A percentile compares a stretch with the other conserved stretches of the same genome.
Evolutionary conservation across 129 eudicot genomes (phyloP).

Genomic region (Chrysanthemum makinoi): DNA sequence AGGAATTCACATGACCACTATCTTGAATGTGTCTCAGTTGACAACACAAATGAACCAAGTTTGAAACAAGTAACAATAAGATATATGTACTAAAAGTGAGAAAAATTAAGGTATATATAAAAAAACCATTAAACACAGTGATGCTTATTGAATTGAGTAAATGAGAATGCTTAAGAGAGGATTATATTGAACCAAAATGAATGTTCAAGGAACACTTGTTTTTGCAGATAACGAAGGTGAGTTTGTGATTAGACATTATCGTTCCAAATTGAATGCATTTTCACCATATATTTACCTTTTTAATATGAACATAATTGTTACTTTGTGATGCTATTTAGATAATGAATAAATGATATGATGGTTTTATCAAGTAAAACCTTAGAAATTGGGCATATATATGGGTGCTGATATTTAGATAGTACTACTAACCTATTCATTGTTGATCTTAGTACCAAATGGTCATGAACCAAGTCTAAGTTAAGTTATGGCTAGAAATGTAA

Average conservation of each 20-base stretch:
- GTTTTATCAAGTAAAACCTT: background rate
- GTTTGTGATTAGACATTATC: background rate
- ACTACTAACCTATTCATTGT: slow-evolving; percentile 17
- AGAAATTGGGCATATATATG: background rate
- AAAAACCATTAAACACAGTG: no score
- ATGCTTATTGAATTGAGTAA: no score
- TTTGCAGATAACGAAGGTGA: no score
- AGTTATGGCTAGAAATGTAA: slow-evolving; percentile 16
- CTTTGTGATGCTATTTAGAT: slow-evolving; percentile 1
- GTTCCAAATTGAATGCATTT: background rate
- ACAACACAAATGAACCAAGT: slow-evolving; percentile 66
- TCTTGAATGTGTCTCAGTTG: slow-evolving; percentile 19
- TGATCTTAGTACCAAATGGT: slow-evolving; percentile 23
- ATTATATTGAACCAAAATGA: no score
- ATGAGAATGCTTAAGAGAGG: no score
- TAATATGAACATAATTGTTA: background rate
- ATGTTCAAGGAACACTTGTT: no score
- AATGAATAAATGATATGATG: slow-evolving; percentile 3
- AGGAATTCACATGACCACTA: slow-evolving; percentile 29
- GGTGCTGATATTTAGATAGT: slow-evolving; percentile 14
- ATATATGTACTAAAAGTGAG: slow-evolving; percentile 25
- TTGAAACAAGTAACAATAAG: slow-evolving; percentile 93
- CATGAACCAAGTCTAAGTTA: slow-evolving; percentile 10
- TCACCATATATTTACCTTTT: slow-evolving; percentile 26
- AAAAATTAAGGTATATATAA: no score